phyloP scores from a whole-genome alignment of 2,329 filamentous ascomycete species.

The Ophiostoma australiae region DNA sequence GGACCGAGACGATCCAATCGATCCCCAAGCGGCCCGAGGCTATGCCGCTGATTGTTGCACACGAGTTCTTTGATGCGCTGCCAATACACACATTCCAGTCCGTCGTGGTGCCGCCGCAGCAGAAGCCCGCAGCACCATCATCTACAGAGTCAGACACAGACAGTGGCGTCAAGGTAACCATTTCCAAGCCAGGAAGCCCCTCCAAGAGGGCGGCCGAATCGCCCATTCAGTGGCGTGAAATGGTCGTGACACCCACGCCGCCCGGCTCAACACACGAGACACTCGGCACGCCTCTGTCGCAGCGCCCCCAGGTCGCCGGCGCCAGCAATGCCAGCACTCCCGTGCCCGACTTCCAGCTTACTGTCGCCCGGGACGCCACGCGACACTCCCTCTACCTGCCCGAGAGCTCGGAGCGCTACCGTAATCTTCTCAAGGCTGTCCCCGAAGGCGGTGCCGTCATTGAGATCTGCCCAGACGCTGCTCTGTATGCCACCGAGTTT shows the following conservation, averaged over 20 bases:
- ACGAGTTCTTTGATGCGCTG: slow-evolving; percentile 97
- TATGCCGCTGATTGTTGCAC: slow-evolving; percentile 88
- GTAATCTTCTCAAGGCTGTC: slow-evolving; percentile 60
- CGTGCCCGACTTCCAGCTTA: slow-evolving; percentile 81
- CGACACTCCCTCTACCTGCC: slow-evolving; percentile 82
- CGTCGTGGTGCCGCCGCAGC: slow-evolving; percentile 41
- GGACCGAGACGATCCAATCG: slow-evolving; percentile 85
- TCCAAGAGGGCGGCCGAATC: slow-evolving; percentile 21
- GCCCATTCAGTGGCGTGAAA: slow-evolving; percentile 68
- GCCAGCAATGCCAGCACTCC: slow-evolving; percentile 46
- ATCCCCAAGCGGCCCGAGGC: slow-evolving; percentile 65
- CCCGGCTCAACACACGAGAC: slow-evolving; percentile 49
- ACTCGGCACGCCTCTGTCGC: slow-evolving; percentile 50
- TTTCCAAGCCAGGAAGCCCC: slow-evolving; percentile 29
- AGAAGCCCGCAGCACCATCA: slow-evolving; percentile 38
- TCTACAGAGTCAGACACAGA: slow-evolving; percentile 27
- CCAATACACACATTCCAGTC: slow-evolving; percentile 94
- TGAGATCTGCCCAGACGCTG: slow-evolving; percentile 85
- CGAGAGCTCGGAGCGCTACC: slow-evolving; percentile 73
- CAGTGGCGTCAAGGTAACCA: slow-evolving; percentile 31
- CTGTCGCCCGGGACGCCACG: slow-evolving; percentile 67
- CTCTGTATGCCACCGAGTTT: slow-evolving; percentile 74
- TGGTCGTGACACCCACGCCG: slow-evolving; percentile 67
- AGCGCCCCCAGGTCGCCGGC: slow-evolving; percentile 39
- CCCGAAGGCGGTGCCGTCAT: slow-evolving; percentile 65